These are phyloP conservation scores for Stachybotrys chartarum DNA, from an alignment of 2,329 filamentous ascomycete genomes.

Conservation along the genomic window DNA sequence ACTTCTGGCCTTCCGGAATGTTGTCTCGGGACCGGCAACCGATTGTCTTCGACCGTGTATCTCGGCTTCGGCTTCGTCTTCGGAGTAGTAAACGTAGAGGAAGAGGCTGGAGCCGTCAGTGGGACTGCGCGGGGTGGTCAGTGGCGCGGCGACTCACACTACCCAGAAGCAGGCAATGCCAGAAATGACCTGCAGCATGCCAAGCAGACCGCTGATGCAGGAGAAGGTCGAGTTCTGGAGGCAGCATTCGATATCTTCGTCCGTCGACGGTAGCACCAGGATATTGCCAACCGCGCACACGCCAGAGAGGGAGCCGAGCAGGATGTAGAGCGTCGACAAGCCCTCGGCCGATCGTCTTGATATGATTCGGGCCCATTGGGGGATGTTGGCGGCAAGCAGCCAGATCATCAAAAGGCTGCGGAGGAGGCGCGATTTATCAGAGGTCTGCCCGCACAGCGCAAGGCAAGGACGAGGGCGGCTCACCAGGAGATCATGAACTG, in stretches of 20 bases:
- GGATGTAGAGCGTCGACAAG: slow-evolving; percentile 1
- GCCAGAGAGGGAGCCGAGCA: not conserved
- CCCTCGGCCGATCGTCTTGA: not conserved
- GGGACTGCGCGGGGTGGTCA: not conserved
- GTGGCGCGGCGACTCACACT: not conserved
- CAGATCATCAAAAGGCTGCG: not conserved
- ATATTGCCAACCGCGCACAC: slow-evolving; percentile 1
- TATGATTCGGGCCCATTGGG: not conserved
- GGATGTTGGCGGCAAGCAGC: slow-evolving; percentile 1
- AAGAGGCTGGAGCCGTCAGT: not conserved
- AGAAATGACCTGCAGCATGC: slow-evolving; percentile 1
- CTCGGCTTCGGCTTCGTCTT: slow-evolving; percentile 1
- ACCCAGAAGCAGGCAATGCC: slow-evolving; percentile 2
- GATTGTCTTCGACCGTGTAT: not conserved
- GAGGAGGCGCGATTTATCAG: not conserved
- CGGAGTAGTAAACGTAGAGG: slow-evolving; percentile 1
- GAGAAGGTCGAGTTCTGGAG: not conserved
- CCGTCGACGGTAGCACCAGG: not conserved
- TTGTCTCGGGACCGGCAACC: not conserved
- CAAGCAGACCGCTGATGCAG: not conserved
- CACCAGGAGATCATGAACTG: slow-evolving; percentile 1
- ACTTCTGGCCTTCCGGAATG: not conserved
- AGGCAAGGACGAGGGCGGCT: not conserved
- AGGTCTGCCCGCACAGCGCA: not conserved
- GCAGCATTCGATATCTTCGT: slow-evolving; percentile 1